phyloP scores from a whole-genome alignment of 2,329 filamentous ascomycete species.

The Hymenotorrendiella dingleyae region DNA sequence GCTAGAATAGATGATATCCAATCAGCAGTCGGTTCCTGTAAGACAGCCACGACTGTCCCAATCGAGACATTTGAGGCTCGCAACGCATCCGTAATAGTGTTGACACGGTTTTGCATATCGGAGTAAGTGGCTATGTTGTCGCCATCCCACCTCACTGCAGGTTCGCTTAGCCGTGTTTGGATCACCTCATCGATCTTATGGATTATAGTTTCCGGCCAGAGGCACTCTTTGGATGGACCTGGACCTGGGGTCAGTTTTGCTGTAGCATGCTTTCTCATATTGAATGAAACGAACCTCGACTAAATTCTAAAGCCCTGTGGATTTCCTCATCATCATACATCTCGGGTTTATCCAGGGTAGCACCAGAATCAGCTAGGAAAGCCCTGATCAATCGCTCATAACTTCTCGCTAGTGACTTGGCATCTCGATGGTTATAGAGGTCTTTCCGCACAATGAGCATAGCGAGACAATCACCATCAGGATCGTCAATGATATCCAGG shows the following conservation, averaged over 20 bases:
- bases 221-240: neutral
- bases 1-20: conserved; percentile 31
- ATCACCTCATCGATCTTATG: neutral
- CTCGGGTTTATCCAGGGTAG: neutral
- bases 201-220: neutral
- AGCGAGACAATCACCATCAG: neutral
- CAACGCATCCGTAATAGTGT: conserved; percentile 32
- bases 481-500: conserved; percentile 3
- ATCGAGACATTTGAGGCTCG: conserved; percentile 7
- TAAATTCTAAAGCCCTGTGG: neutral
- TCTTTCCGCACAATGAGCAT: neutral
- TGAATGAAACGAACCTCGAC: neutral
- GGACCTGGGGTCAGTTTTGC: too few species aligned
- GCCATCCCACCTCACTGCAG: neutral
- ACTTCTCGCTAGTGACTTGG: neutral
- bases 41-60: conserved; percentile 34
- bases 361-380: neutral
- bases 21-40: conserved; percentile 21
- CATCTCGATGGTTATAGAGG: neutral
- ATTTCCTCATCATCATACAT: too few species aligned
- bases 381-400: neutral
- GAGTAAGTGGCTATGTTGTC: conserved; percentile 30
- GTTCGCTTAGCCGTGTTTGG: neutral
- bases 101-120: conserved; percentile 30
- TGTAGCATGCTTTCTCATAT: too few species aligned